Conservation (phyloP, 495 filamentous ascomycete genomes). For the Lepraria neglecta region DNA sequence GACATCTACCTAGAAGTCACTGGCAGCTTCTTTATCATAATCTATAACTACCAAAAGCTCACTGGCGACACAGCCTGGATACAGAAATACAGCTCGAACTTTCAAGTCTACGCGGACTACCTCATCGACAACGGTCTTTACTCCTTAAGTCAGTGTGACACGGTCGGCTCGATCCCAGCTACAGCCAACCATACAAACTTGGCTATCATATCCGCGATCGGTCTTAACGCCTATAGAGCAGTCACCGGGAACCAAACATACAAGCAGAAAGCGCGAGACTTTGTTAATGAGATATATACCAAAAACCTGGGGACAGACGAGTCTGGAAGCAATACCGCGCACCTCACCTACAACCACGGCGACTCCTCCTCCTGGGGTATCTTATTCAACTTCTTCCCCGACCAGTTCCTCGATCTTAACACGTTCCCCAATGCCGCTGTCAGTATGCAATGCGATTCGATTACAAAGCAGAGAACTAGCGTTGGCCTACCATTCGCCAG, state of each 20-base stretch:
- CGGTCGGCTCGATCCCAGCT: conserved; percentile 48
- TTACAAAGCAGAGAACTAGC: conserved; percentile 35
- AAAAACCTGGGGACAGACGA: conserved; percentile 37
- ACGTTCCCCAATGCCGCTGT: conserved; percentile 38
- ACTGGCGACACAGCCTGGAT: conserved; percentile 39
- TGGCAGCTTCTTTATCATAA: conserved; percentile 42
- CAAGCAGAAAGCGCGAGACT: conserved; percentile 36
- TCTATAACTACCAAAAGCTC: conserved; percentile 39
- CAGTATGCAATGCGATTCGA: conserved; percentile 39
- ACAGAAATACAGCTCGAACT: conserved; percentile 32
- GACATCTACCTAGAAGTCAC: conserved; percentile 46
- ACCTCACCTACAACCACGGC: conserved; percentile 35
- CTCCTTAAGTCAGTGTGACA: conserved; percentile 46
- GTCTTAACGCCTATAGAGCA: conserved; percentile 45
- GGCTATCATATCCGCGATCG: conserved; percentile 52
- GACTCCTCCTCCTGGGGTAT: conserved; percentile 34
- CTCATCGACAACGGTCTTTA: conserved; percentile 45
- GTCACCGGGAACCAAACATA: conserved; percentile 38
- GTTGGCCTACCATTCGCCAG: conserved; percentile 41
- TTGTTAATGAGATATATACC: conserved; percentile 39
- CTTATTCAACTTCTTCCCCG: conserved; percentile 43
- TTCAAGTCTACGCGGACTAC: conserved; percentile 47
- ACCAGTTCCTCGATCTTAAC: conserved; percentile 39
- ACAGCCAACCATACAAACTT: conserved; percentile 51
- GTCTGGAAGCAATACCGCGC: conserved; percentile 29